Evolutionary conservation across 805 yeast species (phyloP).

Genomic region (Lachancea lanzarotensis): DNA sequence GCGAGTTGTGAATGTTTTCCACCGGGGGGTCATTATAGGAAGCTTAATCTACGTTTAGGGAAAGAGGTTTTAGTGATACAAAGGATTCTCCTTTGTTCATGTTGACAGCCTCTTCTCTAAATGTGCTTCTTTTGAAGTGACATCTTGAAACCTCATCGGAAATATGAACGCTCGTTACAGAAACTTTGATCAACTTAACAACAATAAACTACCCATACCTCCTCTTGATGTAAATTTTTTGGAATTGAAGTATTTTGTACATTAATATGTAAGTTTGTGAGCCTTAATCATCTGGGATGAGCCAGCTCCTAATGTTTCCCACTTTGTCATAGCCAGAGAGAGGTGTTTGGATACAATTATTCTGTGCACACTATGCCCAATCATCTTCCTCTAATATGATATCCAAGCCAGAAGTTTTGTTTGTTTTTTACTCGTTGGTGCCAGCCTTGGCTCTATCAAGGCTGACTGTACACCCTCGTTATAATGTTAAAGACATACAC

Average conservation of each 20-base stretch:
- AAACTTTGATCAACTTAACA: slow-evolving; percentile 1
- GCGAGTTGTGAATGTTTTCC: slow-evolving; percentile 2
- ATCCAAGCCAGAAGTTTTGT: no score
- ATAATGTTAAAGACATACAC: no score
- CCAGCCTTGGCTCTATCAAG: no score
- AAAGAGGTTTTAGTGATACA: no score
- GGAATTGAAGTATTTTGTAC: neutral
- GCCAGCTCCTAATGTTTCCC: neutral
- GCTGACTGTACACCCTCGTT: no score
- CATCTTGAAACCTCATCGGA: neutral
- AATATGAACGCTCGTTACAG: slow-evolving; percentile 2
- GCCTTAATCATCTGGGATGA: slow-evolving; percentile 3
- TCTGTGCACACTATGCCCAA: no score
- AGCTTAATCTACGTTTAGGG: neutral
- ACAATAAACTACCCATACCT: neutral
- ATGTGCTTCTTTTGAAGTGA: slow-evolving; percentile 7
- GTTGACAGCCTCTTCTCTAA: neutral
- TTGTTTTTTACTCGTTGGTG: no score
- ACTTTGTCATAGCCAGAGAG: neutral
- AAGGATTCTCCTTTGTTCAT: neutral
- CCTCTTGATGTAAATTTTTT: neutral
- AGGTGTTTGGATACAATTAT: no score
- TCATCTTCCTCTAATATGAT: no score
- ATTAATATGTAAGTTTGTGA: slow-evolving; percentile 1
- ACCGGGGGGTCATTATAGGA: slow-evolving; percentile 9